Evolutionary conservation across 1,284 basidiomycete genomes (phyloP).

Genomic region (Ceratobasidium sp.): DNA sequence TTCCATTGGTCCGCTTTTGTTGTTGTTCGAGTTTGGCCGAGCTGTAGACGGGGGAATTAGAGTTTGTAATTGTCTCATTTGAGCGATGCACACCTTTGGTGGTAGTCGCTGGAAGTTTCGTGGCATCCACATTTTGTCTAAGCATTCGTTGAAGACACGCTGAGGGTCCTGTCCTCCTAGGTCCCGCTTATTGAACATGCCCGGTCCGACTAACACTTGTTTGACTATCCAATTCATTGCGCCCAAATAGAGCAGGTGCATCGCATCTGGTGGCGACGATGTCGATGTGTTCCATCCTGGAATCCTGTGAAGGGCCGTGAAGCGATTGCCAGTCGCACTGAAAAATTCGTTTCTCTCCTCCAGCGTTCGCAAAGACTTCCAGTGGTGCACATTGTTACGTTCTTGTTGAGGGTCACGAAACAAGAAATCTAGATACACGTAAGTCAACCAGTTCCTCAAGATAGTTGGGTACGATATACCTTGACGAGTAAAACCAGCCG

Average conservation of each 20-base stretch:
- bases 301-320: neutral
- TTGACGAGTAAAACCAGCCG: neutral
- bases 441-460: too few species aligned
- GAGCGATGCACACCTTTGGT: slow-evolving; percentile 20
- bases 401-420: too few species aligned
- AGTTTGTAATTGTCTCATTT: neutral
- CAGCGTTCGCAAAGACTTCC: too few species aligned
- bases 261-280: too few species aligned
- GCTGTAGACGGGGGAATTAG: neutral
- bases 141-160: neutral
- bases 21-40: slow-evolving; percentile 3
- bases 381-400: too few species aligned
- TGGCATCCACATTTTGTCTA: slow-evolving; percentile 12
- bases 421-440: too few species aligned
- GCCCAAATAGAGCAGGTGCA: too few species aligned
- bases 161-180: neutral
- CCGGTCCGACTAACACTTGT: slow-evolving; percentile 4
- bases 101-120: neutral
- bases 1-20: slow-evolving; percentile 28
- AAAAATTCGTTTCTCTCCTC: neutral
- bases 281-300: too few species aligned
- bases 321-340: slow-evolving; percentile 12
- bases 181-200: neutral
- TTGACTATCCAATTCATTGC: too few species aligned
- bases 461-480: neutral